Evolutionary conservation across 2,329 filamentous ascomycete genomes (phyloP).

Genomic region (Apiospora koreana): DNA sequence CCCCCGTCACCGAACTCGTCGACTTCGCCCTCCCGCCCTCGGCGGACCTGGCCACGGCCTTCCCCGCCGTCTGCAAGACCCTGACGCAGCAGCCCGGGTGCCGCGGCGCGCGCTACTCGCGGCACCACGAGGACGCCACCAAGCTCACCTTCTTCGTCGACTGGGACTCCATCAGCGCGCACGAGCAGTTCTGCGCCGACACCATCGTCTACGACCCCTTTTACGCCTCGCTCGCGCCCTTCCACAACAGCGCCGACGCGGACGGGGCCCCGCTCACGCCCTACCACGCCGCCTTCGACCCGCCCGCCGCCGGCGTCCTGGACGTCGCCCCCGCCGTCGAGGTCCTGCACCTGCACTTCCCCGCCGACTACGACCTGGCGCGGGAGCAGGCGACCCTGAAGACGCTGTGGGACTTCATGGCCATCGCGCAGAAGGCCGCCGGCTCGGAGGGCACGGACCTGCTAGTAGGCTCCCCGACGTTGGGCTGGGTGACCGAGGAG

Average conservation of each 20-base stretch:
- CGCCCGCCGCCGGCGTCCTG: neutral
- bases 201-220: neutral
- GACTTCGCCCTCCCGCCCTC: neutral
- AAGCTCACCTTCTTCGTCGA: neutral
- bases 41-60: neutral
- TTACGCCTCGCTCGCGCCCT: neutral
- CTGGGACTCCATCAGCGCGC: neutral
- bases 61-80: neutral
- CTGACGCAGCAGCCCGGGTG: conserved; percentile 3
- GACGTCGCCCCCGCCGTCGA: neutral
- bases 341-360: neutral
- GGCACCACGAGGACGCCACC: neutral
- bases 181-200: neutral
- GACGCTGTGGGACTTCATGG: neutral
- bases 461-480: neutral
- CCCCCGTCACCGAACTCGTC: neutral
- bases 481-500: neutral
- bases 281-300: neutral
- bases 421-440: neutral
- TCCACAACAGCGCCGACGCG: neutral
- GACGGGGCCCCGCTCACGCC: neutral
- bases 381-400: neutral
- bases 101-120: neutral
- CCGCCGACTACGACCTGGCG: neutral
- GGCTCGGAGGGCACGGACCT: neutral